Percentiles rank a stretch among this genome's conserved stretches.
Evolutionary conservation across 106 monocot genomes (phyloP).

Genomic region (Dendrobium chrysotoxum): DNA sequence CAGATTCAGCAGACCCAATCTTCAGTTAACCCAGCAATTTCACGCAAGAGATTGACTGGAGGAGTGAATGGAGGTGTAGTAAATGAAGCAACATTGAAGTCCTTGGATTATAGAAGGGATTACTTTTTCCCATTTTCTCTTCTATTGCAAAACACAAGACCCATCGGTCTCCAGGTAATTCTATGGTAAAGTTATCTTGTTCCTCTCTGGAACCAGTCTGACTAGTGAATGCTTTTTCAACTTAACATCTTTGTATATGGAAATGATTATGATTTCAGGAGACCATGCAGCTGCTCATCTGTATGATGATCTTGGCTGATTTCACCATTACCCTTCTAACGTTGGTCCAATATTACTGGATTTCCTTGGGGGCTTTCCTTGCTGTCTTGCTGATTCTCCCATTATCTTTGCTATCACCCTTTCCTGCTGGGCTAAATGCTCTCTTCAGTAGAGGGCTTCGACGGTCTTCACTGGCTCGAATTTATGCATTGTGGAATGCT

Average conservation of each 20-base stretch:
- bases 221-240: background rate
- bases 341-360: constrained; percentile 82
- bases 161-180: constrained; percentile 70
- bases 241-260: background rate
- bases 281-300: constrained; percentile 67
- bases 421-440: constrained; percentile 88
- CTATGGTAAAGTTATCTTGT: background rate
- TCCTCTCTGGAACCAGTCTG: background rate
- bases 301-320: constrained; percentile 69
- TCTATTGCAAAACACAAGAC: constrained; percentile 67
- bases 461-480: constrained; percentile 80
- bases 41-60: constrained; percentile 69
- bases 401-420: constrained; percentile 69
- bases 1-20: constrained; percentile 44
- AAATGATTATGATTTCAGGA: constrained; percentile 43
- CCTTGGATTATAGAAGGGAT: constrained; percentile 55
- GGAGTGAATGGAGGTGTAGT: constrained; percentile 80
- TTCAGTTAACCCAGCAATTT: constrained; percentile 26
- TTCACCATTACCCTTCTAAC: constrained; percentile 61
- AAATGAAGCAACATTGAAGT: constrained; percentile 57
- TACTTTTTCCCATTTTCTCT: constrained; percentile 77
- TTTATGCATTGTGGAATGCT: constrained; percentile 88
- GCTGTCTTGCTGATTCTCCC: constrained; percentile 76
- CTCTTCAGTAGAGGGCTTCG: constrained; percentile 79
- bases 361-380: constrained; percentile 83